A percentile compares a stretch with the other conserved stretches of the same genome.
Conservation (phyloP, 805 yeast species). For the Myxozyma nipponensis region DNA sequence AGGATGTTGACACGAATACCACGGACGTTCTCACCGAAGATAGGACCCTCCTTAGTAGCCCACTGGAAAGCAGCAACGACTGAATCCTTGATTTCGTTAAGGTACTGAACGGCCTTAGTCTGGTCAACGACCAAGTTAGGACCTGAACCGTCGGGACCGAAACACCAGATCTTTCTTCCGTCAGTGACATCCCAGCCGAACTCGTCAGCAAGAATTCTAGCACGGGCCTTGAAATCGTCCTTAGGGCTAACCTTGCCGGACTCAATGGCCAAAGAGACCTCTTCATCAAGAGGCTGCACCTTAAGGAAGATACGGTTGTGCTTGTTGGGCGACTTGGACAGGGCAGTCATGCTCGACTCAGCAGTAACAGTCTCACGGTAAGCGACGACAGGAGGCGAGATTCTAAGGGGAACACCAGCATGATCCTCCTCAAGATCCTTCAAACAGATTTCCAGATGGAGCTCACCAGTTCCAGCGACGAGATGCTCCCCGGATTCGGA, state of each 20-base stretch:
- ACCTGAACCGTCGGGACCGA: constrained; percentile 99
- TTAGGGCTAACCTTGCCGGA: constrained; percentile 85
- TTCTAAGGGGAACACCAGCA: constrained; percentile 98
- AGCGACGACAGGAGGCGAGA: constrained; percentile 96
- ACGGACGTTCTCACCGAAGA: constrained; percentile 94
- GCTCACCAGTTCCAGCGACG: constrained; percentile 99
- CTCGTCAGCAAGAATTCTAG: constrained; percentile 97
- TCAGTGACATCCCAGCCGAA: constrained; percentile 99
- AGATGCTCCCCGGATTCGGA: constrained; percentile 97
- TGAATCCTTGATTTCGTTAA: constrained; percentile 98
- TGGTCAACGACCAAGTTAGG: constrained; percentile 98
- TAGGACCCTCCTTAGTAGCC: constrained; percentile 99
- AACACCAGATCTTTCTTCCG: constrained; percentile 99
- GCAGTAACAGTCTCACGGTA: constrained; percentile 97
- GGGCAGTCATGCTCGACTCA: constrained; percentile 92
- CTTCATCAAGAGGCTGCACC: constrained; percentile 96
- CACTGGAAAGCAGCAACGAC: constrained; percentile 99
- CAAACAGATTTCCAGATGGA: constrained; percentile 97
- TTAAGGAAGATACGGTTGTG: constrained; percentile 99
- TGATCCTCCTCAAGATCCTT: constrained; percentile 95
- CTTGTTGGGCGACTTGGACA: constrained; percentile 99
- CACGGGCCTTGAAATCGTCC: constrained; percentile 98
- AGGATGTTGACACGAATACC: constrained; percentile 95
- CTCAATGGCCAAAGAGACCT: constrained; percentile 88
- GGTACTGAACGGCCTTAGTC: constrained; percentile 99